A percentile compares a stretch with the other conserved stretches of the same genome.
Evolutionary conservation across 169 alveolate species (phyloP).

Genomic region (Plasmodium vivax): DNA sequence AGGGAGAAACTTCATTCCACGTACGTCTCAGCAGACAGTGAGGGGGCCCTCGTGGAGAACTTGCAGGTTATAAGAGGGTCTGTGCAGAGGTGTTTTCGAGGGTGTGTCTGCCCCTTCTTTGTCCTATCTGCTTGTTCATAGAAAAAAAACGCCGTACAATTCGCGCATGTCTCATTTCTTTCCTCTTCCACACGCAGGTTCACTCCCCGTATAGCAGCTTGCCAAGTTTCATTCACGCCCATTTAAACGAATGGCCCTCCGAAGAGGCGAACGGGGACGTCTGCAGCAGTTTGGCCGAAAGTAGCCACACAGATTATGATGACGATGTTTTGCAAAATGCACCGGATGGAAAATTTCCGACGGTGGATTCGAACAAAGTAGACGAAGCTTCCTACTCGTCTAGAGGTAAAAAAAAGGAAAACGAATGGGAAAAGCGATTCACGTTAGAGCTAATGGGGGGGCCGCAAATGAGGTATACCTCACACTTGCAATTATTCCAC

Average conservation of each 20-base stretch:
- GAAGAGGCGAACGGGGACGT: background rate
- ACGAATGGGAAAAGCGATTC: background rate
- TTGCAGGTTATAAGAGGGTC: slow-evolving; percentile 29
- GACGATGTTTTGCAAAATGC: background rate
- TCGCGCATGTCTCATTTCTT: background rate
- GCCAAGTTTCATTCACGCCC: slow-evolving; percentile 43
- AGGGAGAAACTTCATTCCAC: slow-evolving; percentile 16
- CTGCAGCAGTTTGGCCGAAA: background rate
- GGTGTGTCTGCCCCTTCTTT: background rate
- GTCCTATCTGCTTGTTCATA: background rate
- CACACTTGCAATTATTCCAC: background rate
- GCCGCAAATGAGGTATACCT: background rate
- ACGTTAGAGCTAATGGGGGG: background rate
- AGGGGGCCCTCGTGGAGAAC: slow-evolving; percentile 40
- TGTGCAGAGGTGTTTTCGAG: background rate
- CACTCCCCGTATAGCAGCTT: slow-evolving; percentile 64
- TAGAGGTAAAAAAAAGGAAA: slow-evolving; percentile 29
- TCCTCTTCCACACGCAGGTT: slow-evolving; percentile 4
- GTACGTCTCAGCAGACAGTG: slow-evolving; percentile 8
- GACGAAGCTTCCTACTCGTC: background rate
- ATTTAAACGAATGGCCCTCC: slow-evolving; percentile 17
- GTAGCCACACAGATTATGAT: background rate
- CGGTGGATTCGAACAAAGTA: background rate
- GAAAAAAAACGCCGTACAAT: background rate
- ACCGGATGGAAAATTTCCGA: background rate